Evolutionary conservation across 2,329 filamentous ascomycete genomes (phyloP), one percentile per base, ranked within the genome.

Genomic region (Diaporthe sp.): DNA sequence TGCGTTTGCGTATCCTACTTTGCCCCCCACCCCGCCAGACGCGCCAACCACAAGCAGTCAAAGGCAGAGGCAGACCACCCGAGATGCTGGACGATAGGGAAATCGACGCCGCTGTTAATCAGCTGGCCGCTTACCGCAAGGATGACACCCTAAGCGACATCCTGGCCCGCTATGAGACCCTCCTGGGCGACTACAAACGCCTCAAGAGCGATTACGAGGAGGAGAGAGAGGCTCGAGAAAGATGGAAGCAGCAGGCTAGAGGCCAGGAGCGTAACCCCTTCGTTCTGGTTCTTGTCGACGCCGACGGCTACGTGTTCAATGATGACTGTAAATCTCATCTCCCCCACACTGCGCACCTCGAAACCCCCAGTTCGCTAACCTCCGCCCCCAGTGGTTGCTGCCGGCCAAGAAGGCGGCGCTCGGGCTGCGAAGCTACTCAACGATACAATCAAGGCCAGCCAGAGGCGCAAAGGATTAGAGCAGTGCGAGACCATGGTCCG

Each of bases 231-330:
- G 81, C 84, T 0, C 82, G 88, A 4, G 88, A 90, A 74, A 86
- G 85, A 55, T 91, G 90, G 82, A 90, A 91, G 78, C 85, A 87
- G 77, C 79, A 88, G 72, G 86, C 86, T 7, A 83, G 84, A 69
- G 84, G 83, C 17, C 83, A 86, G 76, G 86, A 89, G 32, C 86
- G 87, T 27, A 89, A 89, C 75, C 87, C 90, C 0, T 92, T 92
- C 77, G 89, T 90, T 1, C 83, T 92, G 2, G 87, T 92, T 9
- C 82, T 93, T 0, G 82, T 93, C 17, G 91, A 93, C 73, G 91
- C 90, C 27, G 90, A 93, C 80, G 89, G 88, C 63, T 92, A 92
- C 72, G 75, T 84, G n/a, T 89, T 91, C 78, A 84, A 87, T 44
- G 88, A 90, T 53, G 80, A 83, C 39, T 82, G 69, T 71, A 42